phyloP scores from a whole-genome alignment of 1,284 basidiomycete genomes.

The Meira nashicola region DNA sequence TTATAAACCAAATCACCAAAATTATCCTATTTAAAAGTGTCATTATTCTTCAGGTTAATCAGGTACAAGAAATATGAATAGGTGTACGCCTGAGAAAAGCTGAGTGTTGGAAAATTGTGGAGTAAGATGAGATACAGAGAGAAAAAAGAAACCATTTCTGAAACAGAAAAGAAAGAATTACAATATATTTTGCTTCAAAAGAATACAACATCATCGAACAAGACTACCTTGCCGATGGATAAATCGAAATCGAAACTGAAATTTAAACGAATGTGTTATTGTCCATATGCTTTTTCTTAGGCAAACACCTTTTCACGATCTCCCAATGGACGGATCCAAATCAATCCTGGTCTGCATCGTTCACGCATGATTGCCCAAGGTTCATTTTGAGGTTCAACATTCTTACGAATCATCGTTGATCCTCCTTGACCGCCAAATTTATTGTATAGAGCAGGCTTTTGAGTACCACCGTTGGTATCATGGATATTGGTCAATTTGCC shows the following conservation, averaged over 20 bases:
- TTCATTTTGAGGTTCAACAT: constrained; percentile 1
- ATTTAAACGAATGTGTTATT: not conserved
- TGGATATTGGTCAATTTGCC: constrained; percentile 12
- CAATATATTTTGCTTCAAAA: not conserved
- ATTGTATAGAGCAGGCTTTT: constrained; percentile 17
- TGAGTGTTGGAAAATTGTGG: no score
- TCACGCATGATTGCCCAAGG: constrained; percentile 41
- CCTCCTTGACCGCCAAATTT: not conserved
- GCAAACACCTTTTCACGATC: constrained; percentile 24
- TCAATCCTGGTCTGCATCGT: constrained; percentile 34
- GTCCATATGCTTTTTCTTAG: not conserved
- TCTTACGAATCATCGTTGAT: not conserved
- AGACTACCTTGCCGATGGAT: not conserved
- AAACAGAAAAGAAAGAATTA: not conserved
- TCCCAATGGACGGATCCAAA: constrained; percentile 39
- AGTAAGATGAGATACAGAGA: no score
- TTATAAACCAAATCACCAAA: no score
- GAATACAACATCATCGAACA: not conserved
- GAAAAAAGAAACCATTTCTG: no score
- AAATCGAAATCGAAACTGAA: not conserved
- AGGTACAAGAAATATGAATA: no score
- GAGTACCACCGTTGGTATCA: constrained; percentile 20
- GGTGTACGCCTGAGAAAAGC: no score
- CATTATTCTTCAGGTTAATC: no score
- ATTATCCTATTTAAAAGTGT: no score